These are phyloP conservation scores for Solanum hybrid DNA, from an alignment of 305 asterid species.

Conservation along the genomic window DNA sequence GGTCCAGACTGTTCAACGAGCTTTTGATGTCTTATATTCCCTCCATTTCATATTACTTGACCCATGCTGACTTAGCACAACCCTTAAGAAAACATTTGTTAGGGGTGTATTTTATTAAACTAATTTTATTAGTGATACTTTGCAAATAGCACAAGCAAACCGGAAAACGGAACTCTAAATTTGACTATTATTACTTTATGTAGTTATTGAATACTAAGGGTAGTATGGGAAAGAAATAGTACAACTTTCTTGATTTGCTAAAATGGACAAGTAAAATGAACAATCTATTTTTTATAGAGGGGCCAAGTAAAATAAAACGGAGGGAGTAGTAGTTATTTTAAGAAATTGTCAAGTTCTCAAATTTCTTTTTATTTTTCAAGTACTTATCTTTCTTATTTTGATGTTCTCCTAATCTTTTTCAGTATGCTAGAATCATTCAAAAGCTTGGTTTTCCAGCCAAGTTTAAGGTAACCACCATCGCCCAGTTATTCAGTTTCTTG, in stretches of 20 bases:
- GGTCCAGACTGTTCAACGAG: neutral
- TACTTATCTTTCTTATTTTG: neutral
- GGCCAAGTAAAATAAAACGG: neutral
- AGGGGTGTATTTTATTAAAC: neutral
- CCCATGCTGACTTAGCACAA: neutral
- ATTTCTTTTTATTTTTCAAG: neutral
- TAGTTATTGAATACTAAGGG: neutral
- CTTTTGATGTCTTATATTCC: neutral
- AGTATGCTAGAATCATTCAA: constrained; percentile 15
- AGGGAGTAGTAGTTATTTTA: neutral
- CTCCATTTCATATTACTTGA: neutral
- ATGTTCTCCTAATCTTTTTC: neutral
- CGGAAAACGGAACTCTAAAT: neutral
- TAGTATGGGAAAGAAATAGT: neutral
- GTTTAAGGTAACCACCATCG: constrained; percentile 8
- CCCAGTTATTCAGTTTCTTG: neutral
- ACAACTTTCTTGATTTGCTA: neutral
- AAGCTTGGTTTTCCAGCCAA: constrained; percentile 19
- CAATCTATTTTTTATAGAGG: neutral
- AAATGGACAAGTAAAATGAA: neutral
- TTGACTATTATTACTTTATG: neutral
- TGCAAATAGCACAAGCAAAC: neutral
- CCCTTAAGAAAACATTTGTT: neutral
- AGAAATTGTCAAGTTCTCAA: neutral
- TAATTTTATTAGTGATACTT: neutral